These are phyloP conservation scores for Senna siamea DNA, from an alignment of 306 rosid species.

Conservation along the genomic window DNA sequence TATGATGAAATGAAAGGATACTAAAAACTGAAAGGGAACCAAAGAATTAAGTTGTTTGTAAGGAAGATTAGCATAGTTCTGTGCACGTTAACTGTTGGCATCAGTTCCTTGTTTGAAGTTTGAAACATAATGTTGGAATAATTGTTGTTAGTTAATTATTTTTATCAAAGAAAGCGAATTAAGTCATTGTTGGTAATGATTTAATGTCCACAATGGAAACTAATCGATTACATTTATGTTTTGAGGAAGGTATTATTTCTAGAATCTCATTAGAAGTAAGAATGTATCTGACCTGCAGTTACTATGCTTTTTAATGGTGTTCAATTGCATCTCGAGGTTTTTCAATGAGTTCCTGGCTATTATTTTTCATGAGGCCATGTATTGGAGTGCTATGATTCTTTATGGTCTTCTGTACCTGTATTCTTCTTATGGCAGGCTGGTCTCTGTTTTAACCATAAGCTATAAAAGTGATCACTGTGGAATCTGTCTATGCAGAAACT, in stretches of 20 bases:
- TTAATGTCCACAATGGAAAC: neutral
- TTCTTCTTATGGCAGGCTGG: slow-evolving; percentile 15
- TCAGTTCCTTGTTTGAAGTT: neutral
- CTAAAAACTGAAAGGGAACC: neutral
- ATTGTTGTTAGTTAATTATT: neutral
- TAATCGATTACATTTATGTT: neutral
- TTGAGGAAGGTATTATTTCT: neutral
- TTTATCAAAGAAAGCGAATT: neutral
- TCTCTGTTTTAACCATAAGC: slow-evolving; percentile 24
- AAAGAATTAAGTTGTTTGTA: neutral
- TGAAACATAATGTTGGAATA: neutral
- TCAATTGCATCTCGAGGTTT: neutral
- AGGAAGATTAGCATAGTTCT: neutral
- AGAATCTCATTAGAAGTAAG: neutral
- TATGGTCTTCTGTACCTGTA: neutral
- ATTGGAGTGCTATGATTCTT: slow-evolving; percentile 12
- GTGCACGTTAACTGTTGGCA: neutral
- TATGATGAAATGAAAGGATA: neutral
- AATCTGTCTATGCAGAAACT: slow-evolving; percentile 60
- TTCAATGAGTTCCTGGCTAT: neutral
- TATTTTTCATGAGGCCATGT: slow-evolving; percentile 2
- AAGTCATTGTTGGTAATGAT: slow-evolving; percentile 1
- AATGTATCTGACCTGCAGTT: neutral
- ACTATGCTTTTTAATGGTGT: neutral
- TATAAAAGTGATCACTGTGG: slow-evolving; percentile 1